A percentile compares a stretch with the other conserved stretches of the same genome.
phyloP scores from a whole-genome alignment of 345 rosid species.

The Salix udensis region DNA sequence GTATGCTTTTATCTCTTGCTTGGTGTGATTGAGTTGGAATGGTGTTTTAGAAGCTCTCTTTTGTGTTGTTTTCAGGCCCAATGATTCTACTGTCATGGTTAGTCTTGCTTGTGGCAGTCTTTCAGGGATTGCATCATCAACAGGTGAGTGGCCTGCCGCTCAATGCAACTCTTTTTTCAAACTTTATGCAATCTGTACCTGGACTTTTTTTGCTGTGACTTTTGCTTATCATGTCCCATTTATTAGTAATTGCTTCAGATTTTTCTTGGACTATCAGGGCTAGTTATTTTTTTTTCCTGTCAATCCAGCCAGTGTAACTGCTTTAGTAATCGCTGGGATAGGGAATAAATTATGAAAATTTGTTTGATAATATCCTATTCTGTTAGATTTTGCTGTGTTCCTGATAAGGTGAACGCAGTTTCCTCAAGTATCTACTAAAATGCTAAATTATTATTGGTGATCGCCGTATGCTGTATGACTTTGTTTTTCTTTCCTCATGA shows the following conservation, averaged over 20 bases:
- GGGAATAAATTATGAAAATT: background rate
- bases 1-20: background rate
- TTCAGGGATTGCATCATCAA: conserved; percentile 90
- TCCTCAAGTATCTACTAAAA: background rate
- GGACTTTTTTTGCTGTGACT: background rate
- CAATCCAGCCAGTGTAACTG: background rate
- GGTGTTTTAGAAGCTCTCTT: background rate
- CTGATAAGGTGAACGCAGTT: background rate
- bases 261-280: background rate
- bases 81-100: conserved; percentile 52
- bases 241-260: background rate
- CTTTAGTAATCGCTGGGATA: background rate
- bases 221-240: background rate
- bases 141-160: conserved; percentile 43
- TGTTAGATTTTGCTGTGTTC: background rate
- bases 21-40: background rate
- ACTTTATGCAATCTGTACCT: background rate
- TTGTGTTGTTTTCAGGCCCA: conserved; percentile 47
- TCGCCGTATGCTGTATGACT: background rate
- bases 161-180: background rate
- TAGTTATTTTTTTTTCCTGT: background rate
- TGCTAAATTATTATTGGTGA: background rate
- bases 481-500: background rate
- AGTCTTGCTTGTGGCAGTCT: conserved; percentile 90
- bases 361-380: background rate